Base-by-base conservation (phyloP, 805 yeast genomes). In the Geotrichum ghanense region DNA sequence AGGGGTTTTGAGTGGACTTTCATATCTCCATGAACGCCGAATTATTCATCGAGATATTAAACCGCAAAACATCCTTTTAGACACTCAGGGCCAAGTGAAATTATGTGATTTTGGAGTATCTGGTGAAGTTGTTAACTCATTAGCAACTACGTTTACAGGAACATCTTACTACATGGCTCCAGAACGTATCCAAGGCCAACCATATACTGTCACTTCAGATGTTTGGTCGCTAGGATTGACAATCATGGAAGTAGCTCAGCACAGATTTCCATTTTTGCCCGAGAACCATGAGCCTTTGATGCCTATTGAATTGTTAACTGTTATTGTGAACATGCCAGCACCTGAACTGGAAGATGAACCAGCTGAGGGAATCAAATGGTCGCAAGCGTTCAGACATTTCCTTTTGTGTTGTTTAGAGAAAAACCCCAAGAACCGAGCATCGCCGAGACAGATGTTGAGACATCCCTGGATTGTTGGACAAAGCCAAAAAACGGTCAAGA, bases 101-200 rank as follows among this genome's bases (percentile, higher is more conserved):
- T 68, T 92, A 45, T 90, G 97, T 66, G 98, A 92, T 66, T 92
- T 92, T 68, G 98, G 98, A 19, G 98, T 92, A 22, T 82, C 95
- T 59, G 98, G 98, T 9, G 96, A 87, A 59, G 95, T 92, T 17
- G 95, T 90, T 25, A 83, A 92, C 63, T 87, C 96, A 0, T 69
- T 92, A 42, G 97, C 97, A 1, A 86, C 95, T 1, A 92, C 98
- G 0, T 92, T 89, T 60, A 92, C 96, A 0, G 98, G 98, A 1
- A 92, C 98, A 0, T 89, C 95, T 9, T 90, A 86, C 61, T 92
- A 92, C 64, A 92, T 92, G 98, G 97, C 98, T 0, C 98, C 98
- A 0, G 98, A 92, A 64, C 74, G 98, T 56, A 90, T 92, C 45
- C 85, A 85, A 68, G 97, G 96, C 23, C 90, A 87, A 59, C 92